Evolutionary conservation across 495 filamentous ascomycete species (phyloP), one percentile per base, ranked within the genome.

Genomic region (Aspergillus haitiensis): DNA sequence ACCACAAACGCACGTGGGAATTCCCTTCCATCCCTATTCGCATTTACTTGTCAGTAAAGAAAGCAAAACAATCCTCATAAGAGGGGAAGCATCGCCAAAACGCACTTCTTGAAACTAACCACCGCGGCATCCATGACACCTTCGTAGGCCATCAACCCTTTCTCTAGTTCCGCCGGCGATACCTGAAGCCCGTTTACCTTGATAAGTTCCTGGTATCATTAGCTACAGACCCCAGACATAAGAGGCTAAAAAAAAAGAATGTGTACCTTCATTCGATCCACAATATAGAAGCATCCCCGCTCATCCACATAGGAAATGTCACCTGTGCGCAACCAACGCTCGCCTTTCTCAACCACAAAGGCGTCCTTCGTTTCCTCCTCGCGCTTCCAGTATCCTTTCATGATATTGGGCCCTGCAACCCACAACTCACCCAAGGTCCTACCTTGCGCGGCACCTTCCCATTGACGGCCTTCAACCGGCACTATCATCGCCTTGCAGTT

Each of bases 251-350:
- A 0, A 0, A n/a, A 8, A n/a, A 5, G 4, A 40, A 27, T 27
- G 49, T n/a, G 10, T 34, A 52, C 49, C 49, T 52, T 52, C 18
- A 52, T 27, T 31, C 49, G 21, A 34, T 52, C 49, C 2, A 52
- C 49, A 52, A 52, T n/a, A 13, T 52, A 52, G 31, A 52, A 27
- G n/a, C 33, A n/a, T 5, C 49, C 49, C 4, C 33, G 21, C 13
- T 34, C 31, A 13, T 52, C 49, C 11, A 34, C 49, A 13, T 52
- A 52, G 2, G 18, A 16, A 31, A 52, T 52, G n/a, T 52, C 49
- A 3, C 49, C 49, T 13, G 49, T 52, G 7, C 31, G 16, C 49
- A 52, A 34, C 49, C 49, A 52, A 2, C 49, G 16, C 31, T 52
- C 49, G 2, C 31, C 49, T 4, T 31, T 15, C 2, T 52, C 49